Base-by-base conservation (phyloP, 2,329 filamentous ascomycete species). In the Colletotrichum gloeosporioides region DNA sequence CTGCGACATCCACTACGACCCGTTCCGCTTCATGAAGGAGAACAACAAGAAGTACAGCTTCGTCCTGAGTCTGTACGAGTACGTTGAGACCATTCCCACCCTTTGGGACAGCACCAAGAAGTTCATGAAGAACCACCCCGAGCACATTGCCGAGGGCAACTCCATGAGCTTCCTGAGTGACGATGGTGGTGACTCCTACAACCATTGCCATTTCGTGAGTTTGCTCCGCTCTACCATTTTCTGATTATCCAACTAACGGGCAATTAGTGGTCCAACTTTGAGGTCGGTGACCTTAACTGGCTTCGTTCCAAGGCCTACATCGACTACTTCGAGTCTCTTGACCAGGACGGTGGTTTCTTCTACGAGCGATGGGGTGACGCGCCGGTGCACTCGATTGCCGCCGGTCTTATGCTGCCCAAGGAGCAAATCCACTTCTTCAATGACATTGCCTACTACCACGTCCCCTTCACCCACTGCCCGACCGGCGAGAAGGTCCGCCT, bases 21-120 rank as follows among this genome's bases (percentile, higher is more conserved):
- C 97, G 9, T 99, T 99, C 93, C 95, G 95, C 79, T 96, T 92
- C 88, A 98, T 99, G 96, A 93, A 94, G 80, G 96, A 99, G 83
- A 93, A 98, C 87, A 94, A 95, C 85, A 99, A 99, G 89, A 99
- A 98, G 88, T 99, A 99, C 91, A 96, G 95, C 84, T 99, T 99
- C 84, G 95, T 97, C 34, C 90, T 99, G 78, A 98, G 95, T 85
- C 87, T 99, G 81, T 98, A 98, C 88, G 97, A 99, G 87, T 99
- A 99, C 85, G 92, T 94, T 77, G 96, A 98, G 85, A 99, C 96
- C 5, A 99, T 99, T 80, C 95, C 95, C 27, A 98, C 96, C 0
- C 92, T 99, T 9, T 99, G 97, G 97, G 94, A 98, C 79, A 98
- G 95, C 84, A 93, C 93, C 84, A 98, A 98, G 91, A 96, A 95